Evolutionary conservation across 345 rosid genomes (phyloP), one percentile per base, ranked within the genome.

Genomic region (Geranium rotundifolium): DNA sequence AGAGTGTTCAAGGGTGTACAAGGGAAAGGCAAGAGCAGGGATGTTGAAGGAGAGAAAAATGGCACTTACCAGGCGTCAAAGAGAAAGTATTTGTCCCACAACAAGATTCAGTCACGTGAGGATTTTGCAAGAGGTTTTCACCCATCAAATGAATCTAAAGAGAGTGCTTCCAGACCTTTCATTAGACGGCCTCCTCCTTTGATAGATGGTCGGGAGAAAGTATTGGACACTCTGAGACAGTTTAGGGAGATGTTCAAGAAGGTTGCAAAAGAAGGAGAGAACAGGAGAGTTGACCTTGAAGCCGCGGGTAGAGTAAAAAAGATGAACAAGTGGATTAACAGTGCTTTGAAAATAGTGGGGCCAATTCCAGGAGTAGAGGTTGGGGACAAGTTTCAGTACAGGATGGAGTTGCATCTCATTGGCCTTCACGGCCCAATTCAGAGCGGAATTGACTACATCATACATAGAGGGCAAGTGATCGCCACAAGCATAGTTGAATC

Each of bases 401-500:
- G 75, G 63, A 52, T 56, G 60, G 75, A 72, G 64, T 60, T 72
- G 0, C 7, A 12, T 8, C 14, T 67, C 0, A 64, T 72, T 5
- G 71, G 64, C 27, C 67, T 72, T 19, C 75, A 72, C 58, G 50
- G 39, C 31, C 65, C 41, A 12, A 29, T 34, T 14, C 55, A 14
- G 30, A 30, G 19, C 14, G 75, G 75, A 4, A 72, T 72, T 20
- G 75, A 67, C 49, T 66, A 31, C 37, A 20, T 18, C 29, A 37
- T 41, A 9, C 8, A 27, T 4, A 19, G 30, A n/a, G 50, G 67
- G 1, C 16, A 30, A 4, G 41, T 56, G 54, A 18, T 56, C 8
- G 71, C 65, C 16, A 41, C 65, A 5, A 72, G 72, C 29, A 31
- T 72, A 15, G 72, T 72, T 10, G 76, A 71, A 23, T 66, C 71